A percentile compares a stretch with the other conserved stretches of the same genome.
Evolutionary conservation across 2,329 filamentous ascomycete genomes (phyloP).

Genomic region (Epichloe typhina): DNA sequence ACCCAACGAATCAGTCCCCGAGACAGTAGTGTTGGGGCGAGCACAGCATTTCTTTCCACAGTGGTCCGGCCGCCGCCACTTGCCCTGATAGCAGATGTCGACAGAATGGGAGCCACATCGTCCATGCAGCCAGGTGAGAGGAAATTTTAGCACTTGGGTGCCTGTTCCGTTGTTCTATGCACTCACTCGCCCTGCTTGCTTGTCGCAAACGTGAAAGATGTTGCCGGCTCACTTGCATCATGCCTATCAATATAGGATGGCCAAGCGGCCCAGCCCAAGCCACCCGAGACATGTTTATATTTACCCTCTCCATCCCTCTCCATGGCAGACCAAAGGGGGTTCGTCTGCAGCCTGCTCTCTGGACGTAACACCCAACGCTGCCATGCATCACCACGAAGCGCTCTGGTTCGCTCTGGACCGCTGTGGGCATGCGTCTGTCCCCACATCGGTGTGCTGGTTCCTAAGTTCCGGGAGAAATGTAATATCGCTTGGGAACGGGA

Average conservation of each 20-base stretch:
- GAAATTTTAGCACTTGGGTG: neutral
- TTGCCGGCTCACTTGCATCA: neutral
- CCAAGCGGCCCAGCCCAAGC: neutral
- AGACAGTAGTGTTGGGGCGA: neutral
- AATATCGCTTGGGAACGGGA: no score
- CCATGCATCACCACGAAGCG: neutral
- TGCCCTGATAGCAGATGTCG: neutral
- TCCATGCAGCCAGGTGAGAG: slow-evolving; percentile 1
- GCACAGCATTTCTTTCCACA: neutral
- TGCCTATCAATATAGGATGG: neutral
- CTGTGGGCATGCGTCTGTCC: neutral
- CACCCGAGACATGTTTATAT: neutral
- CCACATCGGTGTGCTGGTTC: slow-evolving; percentile 6
- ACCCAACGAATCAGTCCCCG: neutral
- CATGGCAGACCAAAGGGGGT: neutral
- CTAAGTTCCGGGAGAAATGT: neutral
- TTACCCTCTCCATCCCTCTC: no score
- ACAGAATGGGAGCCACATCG: neutral
- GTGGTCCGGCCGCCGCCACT: neutral
- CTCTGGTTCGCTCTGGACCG: neutral
- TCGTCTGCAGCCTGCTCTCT: neutral
- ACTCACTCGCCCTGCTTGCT: neutral
- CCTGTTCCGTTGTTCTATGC: neutral
- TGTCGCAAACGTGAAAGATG: neutral
- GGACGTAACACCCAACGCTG: neutral